Percentiles rank a stretch among this genome's conserved stretches.
Conservation (phyloP, 352 stramenopile genomes). For the Saprolegnia parasitica region DNA sequence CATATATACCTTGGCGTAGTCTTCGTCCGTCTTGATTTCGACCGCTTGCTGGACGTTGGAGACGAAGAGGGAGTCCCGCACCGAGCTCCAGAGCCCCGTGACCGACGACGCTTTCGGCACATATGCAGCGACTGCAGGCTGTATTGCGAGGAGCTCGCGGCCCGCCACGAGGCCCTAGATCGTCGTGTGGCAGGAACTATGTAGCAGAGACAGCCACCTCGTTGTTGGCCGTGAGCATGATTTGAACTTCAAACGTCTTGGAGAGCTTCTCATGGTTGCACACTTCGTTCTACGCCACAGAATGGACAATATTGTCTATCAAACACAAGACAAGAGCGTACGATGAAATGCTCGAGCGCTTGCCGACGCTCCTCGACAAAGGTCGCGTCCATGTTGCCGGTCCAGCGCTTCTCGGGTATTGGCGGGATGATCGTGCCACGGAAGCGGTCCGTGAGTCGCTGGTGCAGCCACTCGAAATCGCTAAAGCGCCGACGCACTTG, state of each 20-base stretch:
- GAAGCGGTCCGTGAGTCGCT: constrained; percentile 71
- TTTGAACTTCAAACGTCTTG: constrained; percentile 75
- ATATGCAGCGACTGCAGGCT: constrained; percentile 64
- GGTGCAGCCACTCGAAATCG: constrained; percentile 88
- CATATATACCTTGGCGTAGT: constrained; percentile 58
- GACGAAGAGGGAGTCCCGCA: constrained; percentile 76
- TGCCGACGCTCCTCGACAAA: constrained; percentile 86
- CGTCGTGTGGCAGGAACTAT: neutral
- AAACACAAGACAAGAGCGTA: constrained; percentile 34
- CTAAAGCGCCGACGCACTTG: constrained; percentile 86
- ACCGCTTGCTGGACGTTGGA: constrained; percentile 65
- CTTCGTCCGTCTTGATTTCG: constrained; percentile 82
- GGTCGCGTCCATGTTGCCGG: constrained; percentile 81
- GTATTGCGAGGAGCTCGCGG: constrained; percentile 76
- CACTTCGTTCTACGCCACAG: constrained; percentile 68
- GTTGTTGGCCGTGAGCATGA: constrained; percentile 72
- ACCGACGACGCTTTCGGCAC: constrained; percentile 70
- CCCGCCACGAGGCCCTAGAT: constrained; percentile 68
- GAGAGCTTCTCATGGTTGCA: constrained; percentile 78
- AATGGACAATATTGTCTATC: neutral
- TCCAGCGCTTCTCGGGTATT: constrained; percentile 69
- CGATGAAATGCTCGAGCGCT: constrained; percentile 84
- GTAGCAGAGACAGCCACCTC: constrained; percentile 42
- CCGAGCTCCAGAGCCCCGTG: constrained; percentile 73
- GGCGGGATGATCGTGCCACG: constrained; percentile 83